phyloP scores from a whole-genome alignment of 116 monocot genomes.

The Dioscorea cayenensis region DNA sequence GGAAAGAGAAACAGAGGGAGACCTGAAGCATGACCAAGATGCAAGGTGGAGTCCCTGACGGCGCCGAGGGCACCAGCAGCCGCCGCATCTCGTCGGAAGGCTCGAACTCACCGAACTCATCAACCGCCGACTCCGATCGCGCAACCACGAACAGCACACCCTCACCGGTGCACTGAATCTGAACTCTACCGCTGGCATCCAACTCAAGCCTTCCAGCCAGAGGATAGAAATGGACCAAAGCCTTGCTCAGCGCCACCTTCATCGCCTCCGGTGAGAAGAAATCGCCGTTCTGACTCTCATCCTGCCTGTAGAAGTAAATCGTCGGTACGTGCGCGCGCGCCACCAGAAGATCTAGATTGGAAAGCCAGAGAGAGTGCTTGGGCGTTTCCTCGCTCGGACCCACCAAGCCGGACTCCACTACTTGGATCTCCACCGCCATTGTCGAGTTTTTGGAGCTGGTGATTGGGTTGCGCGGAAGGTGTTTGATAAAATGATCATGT shows the following conservation, averaged over 20 bases:
- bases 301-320: slow-evolving; percentile 36
- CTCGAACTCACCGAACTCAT: slow-evolving; percentile 16
- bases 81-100: slow-evolving; percentile 21
- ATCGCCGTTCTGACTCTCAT: background rate
- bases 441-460: too few relatives aligned
- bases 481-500: background rate
- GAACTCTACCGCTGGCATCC: slow-evolving; percentile 15
- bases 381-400: slow-evolving; percentile 32
- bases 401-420: slow-evolving; percentile 24
- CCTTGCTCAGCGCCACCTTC: slow-evolving; percentile 18
- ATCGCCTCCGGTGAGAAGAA: slow-evolving; percentile 22
- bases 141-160: slow-evolving; percentile 23
- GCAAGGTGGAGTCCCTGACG: slow-evolving; percentile 2
- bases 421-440: slow-evolving; percentile 12
- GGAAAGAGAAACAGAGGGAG: too few relatives aligned
- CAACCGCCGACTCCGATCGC: slow-evolving; percentile 9
- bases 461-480: background rate
- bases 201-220: slow-evolving; percentile 34
- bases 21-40: slow-evolving; percentile 18
- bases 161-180: slow-evolving; percentile 46
- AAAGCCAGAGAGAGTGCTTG: slow-evolving; percentile 33
- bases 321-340: slow-evolving; percentile 35
- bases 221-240: slow-evolving; percentile 38
- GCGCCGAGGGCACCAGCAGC: slow-evolving; percentile 11
- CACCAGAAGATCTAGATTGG: slow-evolving; percentile 36